Base-by-base conservation (phyloP, 2,329 filamentous ascomycete genomes). In the Epichloe aotearoae region DNA sequence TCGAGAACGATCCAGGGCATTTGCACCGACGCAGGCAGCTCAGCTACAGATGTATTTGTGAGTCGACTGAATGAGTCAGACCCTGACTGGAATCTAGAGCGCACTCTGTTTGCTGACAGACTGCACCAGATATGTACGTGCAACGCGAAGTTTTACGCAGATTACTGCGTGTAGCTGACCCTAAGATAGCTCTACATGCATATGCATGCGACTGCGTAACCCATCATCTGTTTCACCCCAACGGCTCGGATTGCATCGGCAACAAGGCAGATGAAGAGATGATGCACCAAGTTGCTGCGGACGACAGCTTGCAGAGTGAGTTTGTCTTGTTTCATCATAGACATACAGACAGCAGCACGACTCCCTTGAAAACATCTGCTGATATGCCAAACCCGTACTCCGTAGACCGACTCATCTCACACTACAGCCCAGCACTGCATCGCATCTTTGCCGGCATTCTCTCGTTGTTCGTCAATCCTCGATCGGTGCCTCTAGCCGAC, bases 201-300 rank as follows among this genome's bases (percentile, higher is more conserved):
- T 86, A 83, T 60, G 82, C 83, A 1, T 79, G 84, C 49, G 83
- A 86, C 59, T 84, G 82, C 57, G 75, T 80, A 30, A 83, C 81
- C 0, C 79, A 84, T 57, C 81, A 84, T 56, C 70, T 86, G n/a
- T 84, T 86, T 59, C 79, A 83, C 50, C 81, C 82, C 0, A 72
- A 79, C 52, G 82, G 82, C 2, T 77, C 79, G 1, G 70, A 81
- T 53, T 83, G 81, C 8, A 69, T 86, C 2, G 69, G 74, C 33
- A 66, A 72, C 17, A 57, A 66, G 34, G 61, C 72, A n/a, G 80
- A 86, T 50, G 75, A 80, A 54, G 71, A 75, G 14, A 76, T 86
- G 63, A 84, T 86, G 82, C 73, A 79, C 51, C 79, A 86, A 58
- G 72, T 85, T 3, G 79, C 82, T 0, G 80, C 82, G 53, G 82